phyloP scores from a whole-genome alignment of 108 stramenopile species.

The Cyclotella sp. region DNA sequence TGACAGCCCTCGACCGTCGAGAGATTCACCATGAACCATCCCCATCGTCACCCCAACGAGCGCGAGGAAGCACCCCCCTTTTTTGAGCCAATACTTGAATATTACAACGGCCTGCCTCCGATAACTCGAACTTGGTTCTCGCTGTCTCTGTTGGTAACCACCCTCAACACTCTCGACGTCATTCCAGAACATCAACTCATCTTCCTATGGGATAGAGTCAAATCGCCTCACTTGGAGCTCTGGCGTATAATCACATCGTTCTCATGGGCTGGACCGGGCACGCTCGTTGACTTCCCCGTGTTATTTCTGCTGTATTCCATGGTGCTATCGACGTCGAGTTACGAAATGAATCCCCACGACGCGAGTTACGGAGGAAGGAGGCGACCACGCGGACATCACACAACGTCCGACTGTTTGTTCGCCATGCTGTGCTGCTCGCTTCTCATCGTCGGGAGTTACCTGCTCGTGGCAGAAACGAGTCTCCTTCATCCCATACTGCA shows the following conservation, averaged over 20 bases:
- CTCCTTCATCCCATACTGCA: constrained; percentile 12
- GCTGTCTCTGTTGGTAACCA: constrained; percentile 25
- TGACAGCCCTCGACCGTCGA: too few species aligned
- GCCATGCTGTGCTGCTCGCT: constrained; percentile 32
- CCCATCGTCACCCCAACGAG: constrained; percentile 1
- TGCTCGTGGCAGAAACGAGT: constrained; percentile 33
- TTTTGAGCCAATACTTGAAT: constrained; percentile 33
- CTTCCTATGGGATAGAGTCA: constrained; percentile 29
- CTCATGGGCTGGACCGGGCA: constrained; percentile 42
- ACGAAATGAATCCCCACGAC: constrained; percentile 43
- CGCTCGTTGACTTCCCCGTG: constrained; percentile 29
- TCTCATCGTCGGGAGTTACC: constrained; percentile 35
- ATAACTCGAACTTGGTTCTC: constrained; percentile 41
- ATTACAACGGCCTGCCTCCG: constrained; percentile 34
- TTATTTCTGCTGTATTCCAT: constrained; percentile 46
- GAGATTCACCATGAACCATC: constrained; percentile 4
- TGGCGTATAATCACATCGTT: constrained; percentile 48
- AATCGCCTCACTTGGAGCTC: constrained; percentile 39
- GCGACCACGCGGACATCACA: constrained; percentile 1
- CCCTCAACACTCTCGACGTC: constrained; percentile 34
- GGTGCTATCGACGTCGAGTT: constrained; percentile 15
- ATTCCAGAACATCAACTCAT: constrained; percentile 34
- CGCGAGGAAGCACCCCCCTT: constrained; percentile 7
- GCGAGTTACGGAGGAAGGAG: constrained; percentile 11
- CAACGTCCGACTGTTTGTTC: constrained; percentile 35